Base-by-base conservation (phyloP, 1,284 basidiomycete genomes). In the Trichosporon asahii region DNA sequence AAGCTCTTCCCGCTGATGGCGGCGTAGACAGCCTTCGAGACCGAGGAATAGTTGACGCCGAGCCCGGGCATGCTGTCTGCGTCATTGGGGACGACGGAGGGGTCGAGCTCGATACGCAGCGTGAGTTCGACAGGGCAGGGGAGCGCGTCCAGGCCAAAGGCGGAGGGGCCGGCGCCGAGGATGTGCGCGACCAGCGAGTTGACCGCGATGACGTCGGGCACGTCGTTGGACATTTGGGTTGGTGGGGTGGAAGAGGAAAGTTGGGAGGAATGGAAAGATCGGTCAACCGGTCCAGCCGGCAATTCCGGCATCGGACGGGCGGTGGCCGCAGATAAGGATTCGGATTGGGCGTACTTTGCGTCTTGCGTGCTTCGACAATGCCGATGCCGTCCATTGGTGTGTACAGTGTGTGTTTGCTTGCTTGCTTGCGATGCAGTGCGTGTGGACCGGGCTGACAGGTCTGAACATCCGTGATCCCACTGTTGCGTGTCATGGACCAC, bases 21-120 rank as follows among this genome's bases (percentile, higher is more conserved):
- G 9, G 74, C 73, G 64, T 79, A 77, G 15, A 84, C 73, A 1
- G 72, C 72, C 67, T 85, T 84, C 14, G 77, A 76, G 4, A 82
- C 72, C 0, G 77, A 72, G 1, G 80, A 82, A 74, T 85, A 85
- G 73, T 84, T 84, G 40, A 85, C 79, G n/a, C 81, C 79, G 21
- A 82, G 75, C 2, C 77, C 79, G 1, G 72, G 64, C 74, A 82
- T 81, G 33, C 76, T 74, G 67, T 83, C 82, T 8, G 77, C 76
- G 15, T 70, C 64, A 9, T 74, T 64, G 6, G 78, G 74, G 71
- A 83, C 74, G 60, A 79, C 73, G 11, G 66, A n/a, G 3, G 70
- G 71, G 14, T 72, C 57, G 53, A 84, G 78, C 35, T 69, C 64
- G 64, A 82, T 79, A 4, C 65, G 57, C 44, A 84, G 55, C 27